Base-by-base conservation (phyloP, 371 early-diverging fungal genomes). In the Rhizomucor pusillus region DNA sequence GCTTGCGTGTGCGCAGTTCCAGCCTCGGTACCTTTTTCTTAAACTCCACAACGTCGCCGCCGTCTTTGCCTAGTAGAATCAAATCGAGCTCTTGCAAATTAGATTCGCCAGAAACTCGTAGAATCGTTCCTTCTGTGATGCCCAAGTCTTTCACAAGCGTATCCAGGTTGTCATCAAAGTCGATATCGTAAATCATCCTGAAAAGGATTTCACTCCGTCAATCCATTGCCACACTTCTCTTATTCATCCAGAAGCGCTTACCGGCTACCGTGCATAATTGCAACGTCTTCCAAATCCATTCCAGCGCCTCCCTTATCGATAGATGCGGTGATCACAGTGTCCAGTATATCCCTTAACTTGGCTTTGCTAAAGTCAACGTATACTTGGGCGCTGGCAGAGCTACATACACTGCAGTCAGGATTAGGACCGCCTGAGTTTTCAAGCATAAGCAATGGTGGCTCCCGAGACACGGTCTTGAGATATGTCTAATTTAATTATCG, bases 101-200 rank as follows among this genome's bases (percentile, higher is more conserved):
- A 2, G 68, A 81, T 45, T 79, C 76, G 50, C 77, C 80, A 25
- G 77, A 67, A 4, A 87, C 62, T 34, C 77, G 81, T 40, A 89
- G 48, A 25, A 83, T 77, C 43, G 72, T 70, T 18, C 87, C 86
- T 43, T 86, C 65, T 14, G 62, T 66, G 22, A 93, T 52, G 6
- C 80, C 75, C 34, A 96, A 60, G 0, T 77, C 74, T 3, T 62
- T 67, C 41, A 97, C 67, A 0, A 87, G 60, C 43, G 57, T 63
- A 0, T 67, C 70, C 3, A 81, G 60, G 53, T 92, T 93, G 44
- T 96, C 96, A 22, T 94, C 93, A 55, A 88, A 91, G 41, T 97
- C 98, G 12, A 83, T 75, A 62, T 98, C 99, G 56, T 94, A 94
- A 29, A 98, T 63, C 22, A 94, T 66, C 56, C 90, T 86, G 60